These are phyloP conservation scores for Cadophora luteo-olivacea DNA, from an alignment of 2,329 filamentous ascomycete species.

Conservation along the genomic window DNA sequence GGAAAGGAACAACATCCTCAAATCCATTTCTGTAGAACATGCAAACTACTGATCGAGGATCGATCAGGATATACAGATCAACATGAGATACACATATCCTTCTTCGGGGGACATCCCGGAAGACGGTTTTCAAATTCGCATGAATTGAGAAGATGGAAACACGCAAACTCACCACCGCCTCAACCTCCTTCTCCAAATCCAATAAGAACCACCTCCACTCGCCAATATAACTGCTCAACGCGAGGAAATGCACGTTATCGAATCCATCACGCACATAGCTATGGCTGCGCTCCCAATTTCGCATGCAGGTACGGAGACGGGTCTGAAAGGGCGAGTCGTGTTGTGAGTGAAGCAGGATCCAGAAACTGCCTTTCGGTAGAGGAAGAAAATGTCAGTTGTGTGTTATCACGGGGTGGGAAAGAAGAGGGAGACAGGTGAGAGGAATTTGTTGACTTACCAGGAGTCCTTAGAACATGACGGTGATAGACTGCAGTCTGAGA, in stretches of 20 bases:
- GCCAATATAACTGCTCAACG: background rate
- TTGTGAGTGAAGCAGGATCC: background rate
- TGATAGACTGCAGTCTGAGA: background rate
- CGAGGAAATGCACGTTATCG: background rate
- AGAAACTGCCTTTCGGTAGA: background rate
- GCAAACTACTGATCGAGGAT: too few relatives aligned
- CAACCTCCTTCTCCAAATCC: background rate
- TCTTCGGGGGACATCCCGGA: too few relatives aligned
- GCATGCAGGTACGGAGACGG: background rate
- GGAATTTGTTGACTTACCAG: background rate
- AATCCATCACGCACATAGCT: background rate
- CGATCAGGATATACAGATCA: too few relatives aligned
- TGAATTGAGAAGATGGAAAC: too few relatives aligned
- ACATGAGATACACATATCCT: too few relatives aligned
- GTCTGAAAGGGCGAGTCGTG: background rate
- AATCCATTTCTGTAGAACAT: too few relatives aligned
- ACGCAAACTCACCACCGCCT: background rate
- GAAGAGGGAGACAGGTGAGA: background rate
- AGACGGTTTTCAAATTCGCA: too few relatives aligned
- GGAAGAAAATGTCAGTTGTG: too few relatives aligned
- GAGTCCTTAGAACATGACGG: background rate
- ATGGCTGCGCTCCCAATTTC: background rate
- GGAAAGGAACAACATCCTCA: too few relatives aligned
- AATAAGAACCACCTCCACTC: background rate
- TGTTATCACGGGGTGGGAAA: too few relatives aligned